Conservation (phyloP, 176 grass and related monocot species). For the Ampelocalamus luodianensis region DNA sequence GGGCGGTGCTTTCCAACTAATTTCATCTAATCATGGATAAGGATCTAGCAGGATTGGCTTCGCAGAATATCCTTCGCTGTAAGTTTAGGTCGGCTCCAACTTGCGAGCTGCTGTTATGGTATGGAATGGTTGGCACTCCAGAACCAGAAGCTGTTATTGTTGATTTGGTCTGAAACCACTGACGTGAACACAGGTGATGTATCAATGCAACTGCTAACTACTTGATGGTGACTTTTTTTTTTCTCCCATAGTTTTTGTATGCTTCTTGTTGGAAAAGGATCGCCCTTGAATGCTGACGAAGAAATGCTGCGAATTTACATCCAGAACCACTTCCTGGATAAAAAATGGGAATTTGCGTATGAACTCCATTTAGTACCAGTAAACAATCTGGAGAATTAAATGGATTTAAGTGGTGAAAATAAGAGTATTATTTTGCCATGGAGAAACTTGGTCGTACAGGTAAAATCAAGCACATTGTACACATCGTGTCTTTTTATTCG, state of each 20-base stretch:
- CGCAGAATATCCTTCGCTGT: conserved; percentile 45
- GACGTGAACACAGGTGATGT: conserved; percentile 34
- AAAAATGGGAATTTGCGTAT: neutral
- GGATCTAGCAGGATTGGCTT: conserved; percentile 30
- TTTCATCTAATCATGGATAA: conserved; percentile 13
- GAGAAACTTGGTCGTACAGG: neutral
- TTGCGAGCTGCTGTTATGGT: conserved; percentile 26
- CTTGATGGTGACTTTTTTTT: conserved; percentile 39
- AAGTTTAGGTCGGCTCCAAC: conserved; percentile 43
- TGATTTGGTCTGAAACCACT: conserved; percentile 36
- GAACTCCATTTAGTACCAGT: neutral
- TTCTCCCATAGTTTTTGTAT: neutral
- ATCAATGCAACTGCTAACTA: conserved; percentile 48
- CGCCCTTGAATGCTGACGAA: conserved; percentile 31
- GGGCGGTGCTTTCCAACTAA: conserved; percentile 50
- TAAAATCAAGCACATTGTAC: neutral
- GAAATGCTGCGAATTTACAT: conserved; percentile 2
- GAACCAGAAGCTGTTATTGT: conserved; percentile 52
- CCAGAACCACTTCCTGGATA: neutral
- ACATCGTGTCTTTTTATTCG: neutral
- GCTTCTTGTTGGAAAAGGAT: conserved; percentile 26
- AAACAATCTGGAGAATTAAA: neutral
- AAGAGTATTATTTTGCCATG: neutral
- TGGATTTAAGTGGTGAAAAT: neutral
- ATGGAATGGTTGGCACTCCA: conserved; percentile 32